Conservation (phyloP, 352 stramenopile genomes). For the Elongisporangium anandrum region DNA sequence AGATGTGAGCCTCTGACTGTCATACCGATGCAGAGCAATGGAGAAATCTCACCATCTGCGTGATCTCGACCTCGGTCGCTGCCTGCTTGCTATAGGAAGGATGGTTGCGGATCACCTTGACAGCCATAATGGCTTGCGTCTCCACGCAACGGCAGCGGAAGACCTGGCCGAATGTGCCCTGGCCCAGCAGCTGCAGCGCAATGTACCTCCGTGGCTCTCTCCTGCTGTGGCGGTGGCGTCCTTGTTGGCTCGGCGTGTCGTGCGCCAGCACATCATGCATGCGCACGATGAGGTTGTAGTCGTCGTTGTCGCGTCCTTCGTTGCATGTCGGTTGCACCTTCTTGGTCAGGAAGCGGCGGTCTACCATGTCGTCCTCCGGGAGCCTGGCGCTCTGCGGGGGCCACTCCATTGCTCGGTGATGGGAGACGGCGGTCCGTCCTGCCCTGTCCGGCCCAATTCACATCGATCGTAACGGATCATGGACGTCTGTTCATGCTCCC, state of each 20-base stretch:
- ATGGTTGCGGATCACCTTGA: constrained; percentile 97
- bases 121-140: constrained; percentile 82
- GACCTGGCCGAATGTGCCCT: constrained; percentile 69
- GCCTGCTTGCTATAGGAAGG: constrained; percentile 91
- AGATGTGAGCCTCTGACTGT: constrained; percentile 20
- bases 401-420: neutral
- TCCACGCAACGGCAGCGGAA: constrained; percentile 36
- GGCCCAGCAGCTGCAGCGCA: constrained; percentile 92
- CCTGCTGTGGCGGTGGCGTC: constrained; percentile 3
- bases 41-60: constrained; percentile 76
- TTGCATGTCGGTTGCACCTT: constrained; percentile 31
- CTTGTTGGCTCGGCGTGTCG: neutral
- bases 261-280: constrained; percentile 29
- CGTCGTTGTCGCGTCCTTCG: constrained; percentile 38
- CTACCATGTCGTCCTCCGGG: neutral
- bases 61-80: constrained; percentile 92
- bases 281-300: constrained; percentile 46
- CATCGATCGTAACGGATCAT: neutral
- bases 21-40: constrained; percentile 31
- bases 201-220: constrained; percentile 44
- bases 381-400: neutral
- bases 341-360: constrained; percentile 33
- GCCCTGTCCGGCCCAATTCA: neutral
- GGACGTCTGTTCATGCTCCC: neutral
- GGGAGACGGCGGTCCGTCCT: neutral